These are phyloP conservation scores for Polyporus arcularius DNA, from an alignment of 768 basidiomycete species.

Conservation along the genomic window DNA sequence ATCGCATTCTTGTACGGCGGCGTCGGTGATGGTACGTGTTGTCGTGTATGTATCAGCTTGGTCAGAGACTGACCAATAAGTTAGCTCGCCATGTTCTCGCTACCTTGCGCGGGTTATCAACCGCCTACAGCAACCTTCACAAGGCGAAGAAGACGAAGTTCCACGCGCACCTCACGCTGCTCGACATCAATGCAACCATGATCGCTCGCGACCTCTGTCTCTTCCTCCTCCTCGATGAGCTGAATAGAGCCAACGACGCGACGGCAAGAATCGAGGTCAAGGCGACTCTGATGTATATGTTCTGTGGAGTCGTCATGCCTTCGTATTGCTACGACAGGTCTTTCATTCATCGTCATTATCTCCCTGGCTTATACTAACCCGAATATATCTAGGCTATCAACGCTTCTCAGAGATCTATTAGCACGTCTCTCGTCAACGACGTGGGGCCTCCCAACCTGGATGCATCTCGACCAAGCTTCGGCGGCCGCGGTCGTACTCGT, in stretches of 20 bases:
- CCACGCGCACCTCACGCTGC: conserved; percentile 15
- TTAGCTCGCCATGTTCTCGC: conserved; percentile 13
- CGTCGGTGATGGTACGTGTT: conserved; percentile 18
- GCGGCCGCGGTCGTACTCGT: not conserved
- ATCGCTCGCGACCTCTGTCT: conserved; percentile 16
- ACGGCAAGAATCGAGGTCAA: conserved; percentile 12
- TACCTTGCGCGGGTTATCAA: conserved; percentile 1
- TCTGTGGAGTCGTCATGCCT: conserved; percentile 8
- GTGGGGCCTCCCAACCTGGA: not conserved
- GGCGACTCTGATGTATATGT: conserved; percentile 6
- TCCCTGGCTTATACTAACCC: not conserved
- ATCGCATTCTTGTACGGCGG: conserved; percentile 16
- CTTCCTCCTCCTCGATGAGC: conserved; percentile 10
- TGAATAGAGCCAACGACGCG: not conserved
- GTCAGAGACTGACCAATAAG: too few relatives aligned
- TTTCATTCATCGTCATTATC: not conserved
- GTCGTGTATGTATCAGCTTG: not conserved
- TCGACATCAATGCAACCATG: conserved; percentile 11
- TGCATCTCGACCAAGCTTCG: not conserved
- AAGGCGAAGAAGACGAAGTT: not conserved
- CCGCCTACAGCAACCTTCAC: not conserved
- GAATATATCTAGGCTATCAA: not conserved
- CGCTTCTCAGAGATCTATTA: not conserved
- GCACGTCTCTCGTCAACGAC: not conserved
- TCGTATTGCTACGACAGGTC: conserved; percentile 6